These are phyloP conservation scores for Penicillium goetzii DNA, from an alignment of 495 filamentous ascomycete genomes.

Conservation along the genomic window DNA sequence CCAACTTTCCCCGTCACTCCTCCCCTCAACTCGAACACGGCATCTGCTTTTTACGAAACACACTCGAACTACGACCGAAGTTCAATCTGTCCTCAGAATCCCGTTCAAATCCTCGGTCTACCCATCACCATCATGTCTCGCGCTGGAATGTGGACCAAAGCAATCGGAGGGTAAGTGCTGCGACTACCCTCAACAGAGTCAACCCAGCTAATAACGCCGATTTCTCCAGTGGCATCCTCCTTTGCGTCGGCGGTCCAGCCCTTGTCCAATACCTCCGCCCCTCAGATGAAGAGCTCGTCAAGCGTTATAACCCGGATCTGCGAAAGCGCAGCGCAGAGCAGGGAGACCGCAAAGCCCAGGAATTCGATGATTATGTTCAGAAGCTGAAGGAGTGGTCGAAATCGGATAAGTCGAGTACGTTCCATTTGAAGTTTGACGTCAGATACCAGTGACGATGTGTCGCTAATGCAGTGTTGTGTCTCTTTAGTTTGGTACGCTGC, in stretches of 20 bases:
- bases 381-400: slow-evolving; percentile 88
- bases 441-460: not conserved
- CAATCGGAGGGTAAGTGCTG: slow-evolving; percentile 52
- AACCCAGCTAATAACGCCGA: slow-evolving; percentile 16
- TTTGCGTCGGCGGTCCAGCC: slow-evolving; percentile 83
- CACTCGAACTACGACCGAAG: not conserved
- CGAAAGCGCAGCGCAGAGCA: slow-evolving; percentile 79
- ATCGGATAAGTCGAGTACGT: slow-evolving; percentile 80
- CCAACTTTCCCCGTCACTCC: slow-evolving; percentile 10
- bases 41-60: not conserved
- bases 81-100: not conserved
- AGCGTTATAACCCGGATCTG: slow-evolving; percentile 91
- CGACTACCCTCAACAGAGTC: not conserved
- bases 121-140: slow-evolving; percentile 48
- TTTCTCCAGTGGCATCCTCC: slow-evolving; percentile 59
- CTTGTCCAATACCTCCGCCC: slow-evolving; percentile 80
- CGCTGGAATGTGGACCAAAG: slow-evolving; percentile 58
- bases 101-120: not conserved
- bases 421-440: not conserved
- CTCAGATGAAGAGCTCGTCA: slow-evolving; percentile 88
- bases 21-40: not conserved
- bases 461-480: slow-evolving; percentile 21
- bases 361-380: slow-evolving; percentile 84
- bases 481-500: slow-evolving; percentile 74
- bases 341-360: slow-evolving; percentile 71